Evolutionary conservation across 352 stramenopile genomes (phyloP), one percentile per base, ranked within the genome.

Genomic region (Globisporangium radiosum): DNA sequence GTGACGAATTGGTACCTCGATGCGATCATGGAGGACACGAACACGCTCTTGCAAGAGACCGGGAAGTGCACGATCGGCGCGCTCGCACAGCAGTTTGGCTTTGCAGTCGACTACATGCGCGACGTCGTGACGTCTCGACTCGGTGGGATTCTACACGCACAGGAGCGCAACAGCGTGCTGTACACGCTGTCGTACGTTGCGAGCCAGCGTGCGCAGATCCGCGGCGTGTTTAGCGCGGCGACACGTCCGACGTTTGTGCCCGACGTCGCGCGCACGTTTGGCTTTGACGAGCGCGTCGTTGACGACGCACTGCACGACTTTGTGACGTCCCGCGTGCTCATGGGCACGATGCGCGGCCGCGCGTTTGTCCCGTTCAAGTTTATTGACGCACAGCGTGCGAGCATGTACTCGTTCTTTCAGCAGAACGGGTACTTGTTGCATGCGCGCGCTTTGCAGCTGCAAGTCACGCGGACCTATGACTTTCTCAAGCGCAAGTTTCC

Each of bases 361-460:
- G 85, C 93, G 62, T 94, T 89, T 61, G 76, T 94, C 17, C 85
- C 85, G 7, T 84, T 76, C 53, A 76, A 89, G 17, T 94, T 94
- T 49, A 69, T 92, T 52, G 80, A 78, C 5, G 72, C 78, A 1
- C 85, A 94, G 67, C 73, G 79, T 11, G 73, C 84, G 60, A 83
- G 70, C 49, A 80, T 93, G 72, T 88, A 81, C 68, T 88, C 76
- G n/a, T 94, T 94, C 59, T 94, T 93, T 59, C 72, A 88, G 66
- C 72, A 92, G 60, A 94, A 94, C 56, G 80, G 81, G 37, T 94
- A 88, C 59, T 57, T 93, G 38, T 75, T 88, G 39, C 71, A 92
- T 54, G 52, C 70, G 10, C 66, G 82, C 47, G 81, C 85, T 0
- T 52, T 65, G 44, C 68, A 90, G 56, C 60, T 91, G 56, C 75